Conservation (phyloP, 202 grass and related monocot species). For the Digitaria exilis region DNA sequence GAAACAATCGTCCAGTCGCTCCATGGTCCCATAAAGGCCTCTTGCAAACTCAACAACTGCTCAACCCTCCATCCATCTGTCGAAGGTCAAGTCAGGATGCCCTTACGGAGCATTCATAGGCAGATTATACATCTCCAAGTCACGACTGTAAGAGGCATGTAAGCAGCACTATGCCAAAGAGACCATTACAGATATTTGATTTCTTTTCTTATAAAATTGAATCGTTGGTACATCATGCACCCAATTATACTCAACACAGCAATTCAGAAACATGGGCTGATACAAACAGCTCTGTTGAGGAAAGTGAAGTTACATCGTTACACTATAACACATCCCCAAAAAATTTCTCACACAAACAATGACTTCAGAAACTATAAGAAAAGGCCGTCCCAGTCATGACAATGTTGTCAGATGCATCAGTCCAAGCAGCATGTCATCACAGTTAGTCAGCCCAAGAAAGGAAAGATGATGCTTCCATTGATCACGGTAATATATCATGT, state of each 20-base stretch:
- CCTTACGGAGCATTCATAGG: not conserved
- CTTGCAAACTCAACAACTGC: not conserved
- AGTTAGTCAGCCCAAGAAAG: conserved; percentile 5
- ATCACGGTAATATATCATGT: conserved; percentile 50
- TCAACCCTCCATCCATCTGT: not conserved
- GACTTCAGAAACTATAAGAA: conserved; percentile 31
- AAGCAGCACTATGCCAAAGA: not conserved
- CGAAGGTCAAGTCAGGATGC: not conserved
- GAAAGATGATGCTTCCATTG: not conserved
- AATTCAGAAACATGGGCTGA: not conserved
- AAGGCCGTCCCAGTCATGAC: not conserved
- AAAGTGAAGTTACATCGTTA: not conserved
- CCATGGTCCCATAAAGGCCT: not conserved
- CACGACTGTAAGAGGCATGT: not conserved
- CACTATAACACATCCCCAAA: not conserved
- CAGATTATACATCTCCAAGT: not conserved
- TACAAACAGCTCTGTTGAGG: not conserved
- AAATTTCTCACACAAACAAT: not conserved
- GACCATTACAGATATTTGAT: not conserved
- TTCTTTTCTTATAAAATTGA: not conserved
- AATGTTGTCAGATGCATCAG: not conserved
- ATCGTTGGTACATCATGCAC: conserved; percentile 7
- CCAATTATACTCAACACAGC: not conserved
- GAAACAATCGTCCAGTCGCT: not conserved
- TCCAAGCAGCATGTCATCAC: not conserved